Percentiles rank a stretch among this genome's conserved stretches.
Conservation (phyloP, 768 basidiomycete genomes). For the Pholiota molesta region DNA sequence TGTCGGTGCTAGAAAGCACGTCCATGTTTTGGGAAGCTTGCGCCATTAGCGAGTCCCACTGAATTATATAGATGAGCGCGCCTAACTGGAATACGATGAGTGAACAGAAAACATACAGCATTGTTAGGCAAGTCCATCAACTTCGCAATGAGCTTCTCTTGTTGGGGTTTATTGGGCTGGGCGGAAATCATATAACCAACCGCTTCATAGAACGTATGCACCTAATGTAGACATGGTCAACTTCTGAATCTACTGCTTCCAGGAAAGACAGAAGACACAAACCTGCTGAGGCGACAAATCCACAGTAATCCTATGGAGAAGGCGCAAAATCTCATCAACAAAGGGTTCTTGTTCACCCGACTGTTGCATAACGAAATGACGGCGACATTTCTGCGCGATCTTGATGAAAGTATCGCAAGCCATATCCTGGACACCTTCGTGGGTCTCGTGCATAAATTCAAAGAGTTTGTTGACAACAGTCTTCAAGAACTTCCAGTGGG, state of each 20-base stretch:
- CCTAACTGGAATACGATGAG: slow-evolving; percentile 3
- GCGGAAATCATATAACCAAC: slow-evolving; percentile 99
- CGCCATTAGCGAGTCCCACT: slow-evolving; percentile 98
- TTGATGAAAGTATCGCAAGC: slow-evolving; percentile 99
- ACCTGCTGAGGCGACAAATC: slow-evolving; percentile 92
- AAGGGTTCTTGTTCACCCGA: slow-evolving; percentile 97
- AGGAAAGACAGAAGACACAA: slow-evolving; percentile 21
- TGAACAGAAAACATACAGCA: slow-evolving; percentile 59
- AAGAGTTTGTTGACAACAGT: slow-evolving; percentile 99
- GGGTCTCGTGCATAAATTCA: slow-evolving; percentile 99
- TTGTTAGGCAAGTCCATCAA: slow-evolving; percentile 98
- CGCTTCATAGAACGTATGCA: slow-evolving; percentile 99
- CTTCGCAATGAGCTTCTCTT: slow-evolving; percentile 93
- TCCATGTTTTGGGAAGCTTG: slow-evolving; percentile 94
- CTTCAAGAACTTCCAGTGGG: slow-evolving; percentile 99
- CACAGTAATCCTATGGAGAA: slow-evolving; percentile 91
- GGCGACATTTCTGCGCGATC: slow-evolving; percentile 97
- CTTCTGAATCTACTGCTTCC: slow-evolving; percentile 3
- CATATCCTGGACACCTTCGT: slow-evolving; percentile 99
- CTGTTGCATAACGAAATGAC: slow-evolving; percentile 99
- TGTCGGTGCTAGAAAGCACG: slow-evolving; percentile 86
- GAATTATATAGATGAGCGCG: slow-evolving; percentile 2
- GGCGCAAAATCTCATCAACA: slow-evolving; percentile 93
- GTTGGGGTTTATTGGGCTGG: slow-evolving; percentile 96
- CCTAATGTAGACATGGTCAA: slow-evolving; percentile 39